phyloP scores from a whole-genome alignment of 805 yeast species.

The Sugiyamaella mastotermitis region DNA sequence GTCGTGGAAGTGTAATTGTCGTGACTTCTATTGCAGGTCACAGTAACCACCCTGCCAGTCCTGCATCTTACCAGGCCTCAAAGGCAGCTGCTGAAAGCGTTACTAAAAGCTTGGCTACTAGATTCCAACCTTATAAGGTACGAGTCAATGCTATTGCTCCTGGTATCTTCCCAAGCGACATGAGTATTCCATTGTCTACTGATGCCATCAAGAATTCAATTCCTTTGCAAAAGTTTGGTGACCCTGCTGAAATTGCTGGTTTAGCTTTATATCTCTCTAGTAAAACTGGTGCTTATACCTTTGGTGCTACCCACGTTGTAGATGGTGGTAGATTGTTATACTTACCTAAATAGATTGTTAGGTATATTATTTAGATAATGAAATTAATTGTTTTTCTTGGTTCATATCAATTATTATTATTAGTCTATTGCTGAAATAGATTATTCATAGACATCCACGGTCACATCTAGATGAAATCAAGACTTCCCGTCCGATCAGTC shows the following conservation, averaged over 20 bases:
- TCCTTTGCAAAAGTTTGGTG: constrained; percentile 61
- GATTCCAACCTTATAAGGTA: constrained; percentile 49
- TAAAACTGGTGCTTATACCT: constrained; percentile 59
- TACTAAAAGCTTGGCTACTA: constrained; percentile 48
- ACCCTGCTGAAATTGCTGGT: constrained; percentile 61
- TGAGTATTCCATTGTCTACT: constrained; percentile 43
- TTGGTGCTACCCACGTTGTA: constrained; percentile 57
- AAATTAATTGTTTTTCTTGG: too few relatives aligned
- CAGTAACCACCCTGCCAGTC: constrained; percentile 32
- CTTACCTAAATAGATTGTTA: too few relatives aligned
- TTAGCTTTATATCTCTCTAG: constrained; percentile 64
- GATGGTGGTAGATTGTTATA: constrained; percentile 53
- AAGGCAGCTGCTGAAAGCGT: constrained; percentile 55
- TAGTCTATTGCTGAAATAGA: too few relatives aligned
- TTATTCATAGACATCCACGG: too few relatives aligned
- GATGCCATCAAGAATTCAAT: constrained; percentile 24
- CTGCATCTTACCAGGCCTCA: constrained; percentile 54
- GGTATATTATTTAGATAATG: too few relatives aligned
- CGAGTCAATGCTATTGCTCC: constrained; percentile 59
- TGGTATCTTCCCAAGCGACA: constrained; percentile 55
- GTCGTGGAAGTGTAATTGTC: constrained; percentile 48
- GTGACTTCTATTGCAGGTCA: constrained; percentile 51
- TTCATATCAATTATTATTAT: too few relatives aligned
- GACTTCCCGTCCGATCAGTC: too few relatives aligned
- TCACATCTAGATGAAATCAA: too few relatives aligned